Evolutionary conservation across 2,329 filamentous ascomycete genomes (phyloP), one percentile per base, ranked within the genome.

Genomic region (Escovopsis weberi): DNA sequence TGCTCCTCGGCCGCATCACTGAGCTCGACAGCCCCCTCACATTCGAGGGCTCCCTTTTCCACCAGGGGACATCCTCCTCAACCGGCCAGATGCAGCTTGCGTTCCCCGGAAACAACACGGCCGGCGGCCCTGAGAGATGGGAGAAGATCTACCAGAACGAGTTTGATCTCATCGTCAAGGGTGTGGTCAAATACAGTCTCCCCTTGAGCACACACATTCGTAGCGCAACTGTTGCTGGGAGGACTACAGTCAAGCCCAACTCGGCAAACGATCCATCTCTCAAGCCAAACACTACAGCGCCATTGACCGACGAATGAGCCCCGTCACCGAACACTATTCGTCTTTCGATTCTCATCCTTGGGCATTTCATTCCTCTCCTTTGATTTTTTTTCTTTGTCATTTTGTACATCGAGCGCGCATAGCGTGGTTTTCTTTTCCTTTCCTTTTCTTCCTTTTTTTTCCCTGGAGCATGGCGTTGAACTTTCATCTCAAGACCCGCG

Each of bases 161-260:
- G 37, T 98, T 96, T 52, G 86, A 95, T 51, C 72, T 98, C 39
- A 89, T 96, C 47, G 75, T 98, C 36, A 81, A 91, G 52, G 91
- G 91, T 19, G 83, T 91, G 12, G 70, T 98, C 51, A 87, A 88
- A 56, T 98, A 98, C 55, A 74, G 67, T 28, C 64, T 81, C 32
- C 77, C 77, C 3, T 63, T 81, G 41, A 80, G 74, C 51, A 72
- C 74, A 50, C 71, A 69, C 42, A 60, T 77, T 33, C 66, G 75
- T 48, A 79, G 72, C 48, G 72, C 74, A 8, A 67, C 72, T 7
- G 75, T 81, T 37, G 72, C 74, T 9, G 75, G 74, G 30, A 67
- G 75, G 50, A 71, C 71, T 9, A 70, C 65, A 1, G 74, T 81
- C 47, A 75, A 78, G 51, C 74, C 75, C 3, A 80, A 80, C 52